Evolutionary conservation across 2,329 filamentous ascomycete genomes (phyloP), one percentile per base, ranked within the genome.

Genomic region (Monosporascus cannonballus): DNA sequence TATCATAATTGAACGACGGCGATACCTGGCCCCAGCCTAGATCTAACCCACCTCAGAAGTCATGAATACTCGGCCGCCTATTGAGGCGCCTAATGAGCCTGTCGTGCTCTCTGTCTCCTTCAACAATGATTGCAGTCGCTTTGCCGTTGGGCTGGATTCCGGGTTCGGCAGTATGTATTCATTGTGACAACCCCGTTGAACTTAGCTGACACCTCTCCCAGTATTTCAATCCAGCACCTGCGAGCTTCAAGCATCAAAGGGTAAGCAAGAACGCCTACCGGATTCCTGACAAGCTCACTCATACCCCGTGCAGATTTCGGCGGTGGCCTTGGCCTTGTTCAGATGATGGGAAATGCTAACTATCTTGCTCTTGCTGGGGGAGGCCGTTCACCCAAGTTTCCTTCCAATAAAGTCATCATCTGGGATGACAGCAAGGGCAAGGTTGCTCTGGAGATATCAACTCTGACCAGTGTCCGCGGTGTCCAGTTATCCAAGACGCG

Each of bases 341-440:
- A 91, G 69, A 94, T 96, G 89, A 85, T 96, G 68, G 89, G 88
- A 45, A 87, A 85, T 60, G 85, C 89, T 50, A 92, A 93, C 72
- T 96, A 92, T 68, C 78, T 96, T 37, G 93, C 90, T 27, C 79
- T 97, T 9, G 90, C 96, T 51, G 92, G 92, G 58, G 93, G 93
- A 61, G 91, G 94, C 48, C 87, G 82, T 62, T 84, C 85, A 54
- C 90, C 92, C 50, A 93, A 93, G 65, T 94, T 90, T 63, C 85
- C 90, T 15, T 87, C 87, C 66, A 95, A 92, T 71, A 96, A 95
- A 77, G 89, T 92, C 48, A 85, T 95, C 59, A 89, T 97, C 62
- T 97, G 92, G 92, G 92, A 99, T 69, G 90, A 96, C 63, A 79
- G 83, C 55, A 89, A 88, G 59, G 84, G 87, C 56, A 87, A 86